phyloP scores from a whole-genome alignment of 2,329 filamentous ascomycete genomes.

The Fusarium dimerum region DNA sequence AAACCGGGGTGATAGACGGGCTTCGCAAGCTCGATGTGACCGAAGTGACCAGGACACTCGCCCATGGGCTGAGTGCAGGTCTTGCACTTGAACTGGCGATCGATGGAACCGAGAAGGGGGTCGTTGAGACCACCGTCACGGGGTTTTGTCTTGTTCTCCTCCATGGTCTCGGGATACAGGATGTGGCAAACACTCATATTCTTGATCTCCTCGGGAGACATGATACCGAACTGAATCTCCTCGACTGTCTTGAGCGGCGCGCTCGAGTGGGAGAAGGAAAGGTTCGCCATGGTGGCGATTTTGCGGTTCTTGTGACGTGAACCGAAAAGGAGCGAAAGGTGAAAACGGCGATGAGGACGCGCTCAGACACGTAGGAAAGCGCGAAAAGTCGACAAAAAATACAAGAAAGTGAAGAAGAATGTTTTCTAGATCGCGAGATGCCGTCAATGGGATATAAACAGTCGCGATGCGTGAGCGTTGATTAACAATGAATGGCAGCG shows the following conservation, averaged over 20 bases:
- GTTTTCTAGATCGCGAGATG: conserved; percentile 25
- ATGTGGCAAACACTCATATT: conserved; percentile 97
- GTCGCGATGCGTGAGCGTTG: conserved; percentile 33
- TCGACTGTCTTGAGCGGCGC: conserved; percentile 96
- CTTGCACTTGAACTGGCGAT: conserved; percentile 91
- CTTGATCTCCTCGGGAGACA: conserved; percentile 98
- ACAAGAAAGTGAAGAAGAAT: conserved; percentile 21
- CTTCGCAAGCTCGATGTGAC: conserved; percentile 95
- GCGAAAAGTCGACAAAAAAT: conserved; percentile 28
- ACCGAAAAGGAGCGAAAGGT: conserved; percentile 28
- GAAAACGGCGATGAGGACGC: conserved; percentile 25
- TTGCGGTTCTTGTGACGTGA: conserved; percentile 25
- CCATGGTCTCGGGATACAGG: conserved; percentile 99
- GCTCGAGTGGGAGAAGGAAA: conserved; percentile 87
- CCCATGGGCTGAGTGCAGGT: conserved; percentile 96
- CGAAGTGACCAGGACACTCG: conserved; percentile 96
- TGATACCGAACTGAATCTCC: conserved; percentile 98
- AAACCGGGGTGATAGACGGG: conserved; percentile 96
- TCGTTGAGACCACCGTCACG: conserved; percentile 93
- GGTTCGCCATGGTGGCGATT: conserved; percentile 79
- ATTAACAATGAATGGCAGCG: conserved; percentile 46
- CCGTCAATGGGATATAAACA: conserved; percentile 35
- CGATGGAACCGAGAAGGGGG: conserved; percentile 92
- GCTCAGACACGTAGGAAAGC: conserved; percentile 25
- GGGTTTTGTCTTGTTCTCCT: conserved; percentile 88